phyloP scores from a whole-genome alignment of 176 grass and related monocot species.

The Olyra latifolia region DNA sequence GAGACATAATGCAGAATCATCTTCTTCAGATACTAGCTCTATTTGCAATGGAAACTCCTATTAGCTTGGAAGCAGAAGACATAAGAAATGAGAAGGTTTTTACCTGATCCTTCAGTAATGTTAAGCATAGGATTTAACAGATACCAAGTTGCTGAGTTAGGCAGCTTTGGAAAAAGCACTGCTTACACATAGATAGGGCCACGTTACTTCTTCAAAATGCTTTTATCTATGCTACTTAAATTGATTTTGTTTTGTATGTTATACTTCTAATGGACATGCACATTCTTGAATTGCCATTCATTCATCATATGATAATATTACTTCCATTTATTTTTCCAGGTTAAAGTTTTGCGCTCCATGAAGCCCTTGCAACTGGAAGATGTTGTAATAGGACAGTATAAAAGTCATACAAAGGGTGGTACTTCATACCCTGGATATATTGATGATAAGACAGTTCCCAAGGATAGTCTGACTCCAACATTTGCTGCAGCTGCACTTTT shows the following conservation, averaged over 20 bases:
- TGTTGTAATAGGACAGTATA: conserved; percentile 83
- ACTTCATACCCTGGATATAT: conserved; percentile 69
- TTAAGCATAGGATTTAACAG: background rate
- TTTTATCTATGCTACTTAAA: background rate
- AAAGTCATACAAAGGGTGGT: conserved; percentile 77
- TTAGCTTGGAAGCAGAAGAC: conserved; percentile 93
- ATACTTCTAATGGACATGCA: background rate
- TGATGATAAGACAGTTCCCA: conserved; percentile 87
- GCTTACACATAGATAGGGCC: background rate
- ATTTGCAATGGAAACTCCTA: conserved; percentile 97
- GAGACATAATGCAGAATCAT: conserved; percentile 99
- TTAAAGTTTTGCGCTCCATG: conserved; percentile 93
- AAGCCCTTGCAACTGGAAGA: conserved; percentile 79
- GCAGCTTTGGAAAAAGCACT: background rate
- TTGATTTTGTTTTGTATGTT: background rate
- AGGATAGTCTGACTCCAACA: conserved; percentile 76
- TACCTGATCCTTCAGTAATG: background rate
- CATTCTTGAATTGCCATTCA: background rate
- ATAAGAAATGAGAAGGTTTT: conserved; percentile 96
- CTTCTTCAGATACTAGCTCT: conserved; percentile 91
- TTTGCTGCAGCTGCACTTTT: conserved; percentile 89
- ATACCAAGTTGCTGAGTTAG: background rate
- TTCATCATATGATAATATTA: background rate
- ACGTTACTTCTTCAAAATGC: background rate
- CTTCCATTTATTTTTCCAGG: conserved; percentile 47